Evolutionary conservation across 2,329 filamentous ascomycete species (phyloP).

Genomic region (Lachnellula occidentalis): DNA sequence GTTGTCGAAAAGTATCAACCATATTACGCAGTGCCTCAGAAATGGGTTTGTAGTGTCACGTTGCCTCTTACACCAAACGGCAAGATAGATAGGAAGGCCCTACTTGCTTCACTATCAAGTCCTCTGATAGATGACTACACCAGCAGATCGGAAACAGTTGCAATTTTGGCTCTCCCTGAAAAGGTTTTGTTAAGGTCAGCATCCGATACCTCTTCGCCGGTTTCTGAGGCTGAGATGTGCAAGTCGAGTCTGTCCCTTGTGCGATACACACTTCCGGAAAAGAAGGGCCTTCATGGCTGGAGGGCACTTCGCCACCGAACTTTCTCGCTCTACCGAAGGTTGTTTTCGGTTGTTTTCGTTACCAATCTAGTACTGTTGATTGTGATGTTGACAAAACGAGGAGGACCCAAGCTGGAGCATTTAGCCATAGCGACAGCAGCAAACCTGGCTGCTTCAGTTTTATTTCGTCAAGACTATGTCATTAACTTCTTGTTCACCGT

Average conservation of each 20-base stretch:
- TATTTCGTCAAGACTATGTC: constrained; percentile 48
- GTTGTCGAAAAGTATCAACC: constrained; percentile 36
- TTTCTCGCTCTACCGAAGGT: constrained; percentile 49
- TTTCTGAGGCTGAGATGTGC: no score
- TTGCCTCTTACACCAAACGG: constrained; percentile 50
- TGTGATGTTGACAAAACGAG: constrained; percentile 26
- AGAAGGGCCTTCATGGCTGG: constrained; percentile 30
- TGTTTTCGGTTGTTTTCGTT: constrained; percentile 50
- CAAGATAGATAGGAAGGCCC: constrained; percentile 48
- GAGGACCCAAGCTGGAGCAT: background rate
- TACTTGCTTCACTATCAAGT: constrained; percentile 24
- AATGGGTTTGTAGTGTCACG: constrained; percentile 37
- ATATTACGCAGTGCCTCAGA: constrained; percentile 49
- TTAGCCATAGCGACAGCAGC: constrained; percentile 4
- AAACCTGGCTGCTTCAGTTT: constrained; percentile 39
- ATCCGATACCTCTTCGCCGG: no score
- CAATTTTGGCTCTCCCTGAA: background rate
- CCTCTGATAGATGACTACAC: background rate
- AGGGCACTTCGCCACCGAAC: constrained; percentile 27
- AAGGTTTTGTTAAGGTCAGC: background rate
- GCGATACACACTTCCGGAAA: constrained; percentile 32
- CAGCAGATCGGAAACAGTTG: background rate
- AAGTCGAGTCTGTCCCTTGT: no score
- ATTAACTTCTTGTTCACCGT: constrained; percentile 46
- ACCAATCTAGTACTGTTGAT: constrained; percentile 41